phyloP scores from a whole-genome alignment of 1,284 basidiomycete genomes.

The Heliocybe sulcata region DNA sequence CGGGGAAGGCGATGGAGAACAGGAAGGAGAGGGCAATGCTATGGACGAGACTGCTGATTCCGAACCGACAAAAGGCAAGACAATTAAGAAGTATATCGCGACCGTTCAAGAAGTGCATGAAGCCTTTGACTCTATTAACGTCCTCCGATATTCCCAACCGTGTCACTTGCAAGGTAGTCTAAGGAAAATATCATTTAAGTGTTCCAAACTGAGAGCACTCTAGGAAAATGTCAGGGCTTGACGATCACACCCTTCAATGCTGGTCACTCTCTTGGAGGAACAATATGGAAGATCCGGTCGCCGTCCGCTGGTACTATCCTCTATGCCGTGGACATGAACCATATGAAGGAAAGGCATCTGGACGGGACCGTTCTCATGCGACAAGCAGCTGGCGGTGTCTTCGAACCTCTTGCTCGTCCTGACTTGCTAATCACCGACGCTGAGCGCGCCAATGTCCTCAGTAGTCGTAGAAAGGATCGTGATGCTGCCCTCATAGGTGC shows the following conservation, averaged over 20 bases:
- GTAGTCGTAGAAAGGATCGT: conserved; percentile 85
- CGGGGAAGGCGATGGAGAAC: conserved; percentile 24
- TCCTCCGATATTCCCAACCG: conserved; percentile 92
- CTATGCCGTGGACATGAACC: conserved; percentile 95
- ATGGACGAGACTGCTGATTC: conserved; percentile 10
- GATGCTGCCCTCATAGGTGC: conserved; percentile 85
- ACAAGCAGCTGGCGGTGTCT: conserved; percentile 67
- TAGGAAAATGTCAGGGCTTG: conserved; percentile 84
- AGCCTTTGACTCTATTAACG: conserved; percentile 89
- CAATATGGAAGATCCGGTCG: conserved; percentile 97
- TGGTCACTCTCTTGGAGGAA: conserved; percentile 94
- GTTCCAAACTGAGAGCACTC: conserved; percentile 4
- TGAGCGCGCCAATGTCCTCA: conserved; percentile 75
- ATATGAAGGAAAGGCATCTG: conserved; percentile 93
- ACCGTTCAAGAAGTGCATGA: conserved; percentile 86
- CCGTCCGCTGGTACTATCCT: conserved; percentile 94
- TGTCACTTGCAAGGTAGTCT: conserved; percentile 82
- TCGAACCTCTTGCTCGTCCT: conserved; percentile 82
- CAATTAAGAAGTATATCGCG: conserved; percentile 55
- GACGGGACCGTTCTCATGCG: conserved; percentile 88
- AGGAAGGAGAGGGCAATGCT: conserved; percentile 12
- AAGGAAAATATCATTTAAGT: conserved; percentile 2
- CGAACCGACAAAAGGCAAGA: conserved; percentile 8
- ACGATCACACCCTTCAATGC: conserved; percentile 96
- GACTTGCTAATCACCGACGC: conserved; percentile 94